Conservation (phyloP, 805 yeast species). For the Yarrowia deformans region DNA sequence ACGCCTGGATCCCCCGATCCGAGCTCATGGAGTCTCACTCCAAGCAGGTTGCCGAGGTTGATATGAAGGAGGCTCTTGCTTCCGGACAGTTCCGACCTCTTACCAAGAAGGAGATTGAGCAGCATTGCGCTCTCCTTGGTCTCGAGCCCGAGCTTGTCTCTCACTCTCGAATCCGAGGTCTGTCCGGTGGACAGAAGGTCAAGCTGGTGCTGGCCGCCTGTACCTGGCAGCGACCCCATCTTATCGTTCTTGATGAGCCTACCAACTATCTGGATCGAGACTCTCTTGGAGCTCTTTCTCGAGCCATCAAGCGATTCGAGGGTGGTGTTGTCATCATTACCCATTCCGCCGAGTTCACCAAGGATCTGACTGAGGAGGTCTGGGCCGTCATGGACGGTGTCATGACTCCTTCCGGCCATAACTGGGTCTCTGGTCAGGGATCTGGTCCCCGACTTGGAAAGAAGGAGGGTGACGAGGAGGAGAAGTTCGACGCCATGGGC, state of each 20-base stretch:
- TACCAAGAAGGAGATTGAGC: slow-evolving; percentile 99
- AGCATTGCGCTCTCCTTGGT: slow-evolving; percentile 98
- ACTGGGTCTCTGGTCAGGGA: slow-evolving; percentile 99
- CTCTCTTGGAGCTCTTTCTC: slow-evolving; percentile 98
- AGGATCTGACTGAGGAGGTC: slow-evolving; percentile 99
- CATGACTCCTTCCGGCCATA: slow-evolving; percentile 99
- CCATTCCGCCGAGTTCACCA: slow-evolving; percentile 99
- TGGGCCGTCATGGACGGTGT: slow-evolving; percentile 99
- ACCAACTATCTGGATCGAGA: slow-evolving; percentile 99
- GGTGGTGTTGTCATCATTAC: slow-evolving; percentile 99
- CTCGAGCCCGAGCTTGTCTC: slow-evolving; percentile 98
- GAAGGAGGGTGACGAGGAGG: slow-evolving; percentile 95
- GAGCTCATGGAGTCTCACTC: slow-evolving; percentile 96
- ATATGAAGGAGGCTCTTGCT: slow-evolving; percentile 99
- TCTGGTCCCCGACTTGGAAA: slow-evolving; percentile 98
- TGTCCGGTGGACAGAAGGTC: slow-evolving; percentile 99
- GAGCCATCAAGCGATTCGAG: slow-evolving; percentile 97
- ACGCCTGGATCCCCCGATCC: slow-evolving; percentile 99
- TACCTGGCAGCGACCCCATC: slow-evolving; percentile 99
- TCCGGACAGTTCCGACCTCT: slow-evolving; percentile 99
- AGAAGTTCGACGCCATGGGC: slow-evolving; percentile 99
- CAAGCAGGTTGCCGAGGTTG: slow-evolving; percentile 99
- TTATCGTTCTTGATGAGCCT: slow-evolving; percentile 99
- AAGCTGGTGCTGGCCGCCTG: slow-evolving; percentile 99
- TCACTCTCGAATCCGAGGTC: slow-evolving; percentile 99